Evolutionary conservation across 306 rosid species (phyloP), one percentile per base, ranked within the genome.

Genomic region (Echinosophora koreensis): DNA sequence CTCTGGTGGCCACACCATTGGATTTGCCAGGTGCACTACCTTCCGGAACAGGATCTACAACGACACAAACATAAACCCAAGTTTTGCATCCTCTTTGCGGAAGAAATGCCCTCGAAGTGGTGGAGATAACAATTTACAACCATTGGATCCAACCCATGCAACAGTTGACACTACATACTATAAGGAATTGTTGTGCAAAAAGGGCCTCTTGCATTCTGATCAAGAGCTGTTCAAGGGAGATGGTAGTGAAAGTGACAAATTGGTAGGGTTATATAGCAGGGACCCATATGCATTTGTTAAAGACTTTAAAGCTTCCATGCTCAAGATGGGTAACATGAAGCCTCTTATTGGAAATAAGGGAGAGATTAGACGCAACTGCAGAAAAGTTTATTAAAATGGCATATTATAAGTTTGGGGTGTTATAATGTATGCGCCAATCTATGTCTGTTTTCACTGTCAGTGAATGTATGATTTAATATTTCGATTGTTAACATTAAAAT

Each of bases 1-100:
- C n/a, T 83, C 87, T n/a, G 82, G 87, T 4, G 88, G 71, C 18
- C 83, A 87, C 86, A 84, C 87, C 13, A 73, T 87, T 5, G 90
- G 88, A 3, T 55, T 78, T 16, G 82, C 84, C 0, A 44, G 30
- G 16, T 87, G 90, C 47, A 1, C 57, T 0, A 8, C 62, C 22
- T 87, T 84, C 77, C 47, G 78, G 2, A 2, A 14, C 38, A 39
- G 86, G 49, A 56, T 78, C 22, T 22, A 22, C 22, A 22, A 22
- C 1, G 22, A 22, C 22, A 22, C 22, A 0, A 22, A 22, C 22
- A 74, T 83, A 1, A 76, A 78, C 38, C 73, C 8, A 0, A 3
- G 0, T 0, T 81, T 81, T 60, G 82, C 78, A 8, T n/a, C 85
- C 66, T 5, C 8, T n/a, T 51, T 84, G 84, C 38, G 10, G 42